Conservation (phyloP, 768 basidiomycete species). For the Amanita jacksonii region DNA sequence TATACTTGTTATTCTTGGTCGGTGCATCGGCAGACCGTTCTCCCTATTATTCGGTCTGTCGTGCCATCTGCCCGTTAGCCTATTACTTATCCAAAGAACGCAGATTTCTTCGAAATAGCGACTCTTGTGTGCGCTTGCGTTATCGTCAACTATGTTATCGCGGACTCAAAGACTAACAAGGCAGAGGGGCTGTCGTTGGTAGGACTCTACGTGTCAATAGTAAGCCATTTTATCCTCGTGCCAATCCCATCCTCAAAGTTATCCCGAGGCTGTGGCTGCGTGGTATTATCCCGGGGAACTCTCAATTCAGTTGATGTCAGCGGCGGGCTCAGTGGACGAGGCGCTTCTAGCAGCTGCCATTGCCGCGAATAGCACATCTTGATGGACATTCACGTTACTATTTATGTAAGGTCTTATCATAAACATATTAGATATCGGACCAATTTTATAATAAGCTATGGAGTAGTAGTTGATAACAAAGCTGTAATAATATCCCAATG, state of each 20-base stretch:
- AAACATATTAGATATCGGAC: no score
- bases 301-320: constrained; percentile 29
- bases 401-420: no score
- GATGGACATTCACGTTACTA: no score
- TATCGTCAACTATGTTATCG: constrained; percentile 73
- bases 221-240: constrained; percentile 13
- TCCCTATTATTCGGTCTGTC: constrained; percentile 63
- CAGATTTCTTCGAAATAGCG: constrained; percentile 64
- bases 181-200: constrained; percentile 61
- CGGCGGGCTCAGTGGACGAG: not conserved
- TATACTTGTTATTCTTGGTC: constrained; percentile 54
- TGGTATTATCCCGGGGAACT: constrained; percentile 61
- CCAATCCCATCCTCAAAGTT: not conserved
- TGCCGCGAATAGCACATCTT: constrained; percentile 3
- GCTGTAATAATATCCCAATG: no score
- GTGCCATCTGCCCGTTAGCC: constrained; percentile 12
- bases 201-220: constrained; percentile 60
- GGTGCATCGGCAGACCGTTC: constrained; percentile 58
- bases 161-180: constrained; percentile 75
- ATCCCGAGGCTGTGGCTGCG: constrained; percentile 40
- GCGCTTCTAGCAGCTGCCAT: not conserved
- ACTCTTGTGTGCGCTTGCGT: constrained; percentile 59
- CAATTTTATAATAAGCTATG: no score
- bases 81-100: not conserved
- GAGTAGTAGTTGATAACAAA: no score